phyloP scores from a whole-genome alignment of 2,329 filamentous ascomycete genomes.

The Sporothrix mexicana region DNA sequence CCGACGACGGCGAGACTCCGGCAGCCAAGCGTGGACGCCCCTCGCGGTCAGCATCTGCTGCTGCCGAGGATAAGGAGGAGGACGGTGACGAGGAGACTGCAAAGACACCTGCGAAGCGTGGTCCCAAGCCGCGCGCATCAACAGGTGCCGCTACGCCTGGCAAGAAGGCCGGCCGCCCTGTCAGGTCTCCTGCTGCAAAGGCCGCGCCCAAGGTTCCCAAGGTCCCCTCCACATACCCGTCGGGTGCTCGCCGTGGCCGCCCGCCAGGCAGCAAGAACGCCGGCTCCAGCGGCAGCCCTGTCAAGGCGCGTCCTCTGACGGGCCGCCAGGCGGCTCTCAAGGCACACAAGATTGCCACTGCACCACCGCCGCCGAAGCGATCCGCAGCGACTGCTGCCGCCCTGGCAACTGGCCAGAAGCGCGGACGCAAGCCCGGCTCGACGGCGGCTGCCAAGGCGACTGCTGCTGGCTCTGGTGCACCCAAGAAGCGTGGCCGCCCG shows the following conservation, averaged over 20 bases:
- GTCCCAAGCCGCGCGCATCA: constrained; percentile 12
- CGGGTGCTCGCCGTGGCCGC: constrained; percentile 30
- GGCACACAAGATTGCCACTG: constrained; percentile 28
- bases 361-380: constrained; percentile 25
- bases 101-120: constrained; percentile 15
- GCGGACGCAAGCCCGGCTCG: constrained; percentile 8
- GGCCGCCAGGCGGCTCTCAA: constrained; percentile 31
- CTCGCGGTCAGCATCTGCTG: too few species aligned
- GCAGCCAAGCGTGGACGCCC: neutral
- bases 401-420: constrained; percentile 25
- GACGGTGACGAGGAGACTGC: neutral
- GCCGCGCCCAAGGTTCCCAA: constrained; percentile 3
- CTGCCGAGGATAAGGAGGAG: neutral
- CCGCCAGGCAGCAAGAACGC: constrained; percentile 29
- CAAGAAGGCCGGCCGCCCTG: constrained; percentile 21
- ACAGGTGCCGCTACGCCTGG: neutral
- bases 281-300: neutral
- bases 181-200: neutral
- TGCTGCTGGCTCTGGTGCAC: neutral
- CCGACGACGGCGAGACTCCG: neutral
- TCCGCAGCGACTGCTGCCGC: neutral
- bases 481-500: constrained; percentile 28
- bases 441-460: neutral
- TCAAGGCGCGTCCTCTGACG: constrained; percentile 25
- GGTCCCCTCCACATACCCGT: neutral